Base-by-base conservation (phyloP, 106 monocot species). In the Platanthera guangdongensis region DNA sequence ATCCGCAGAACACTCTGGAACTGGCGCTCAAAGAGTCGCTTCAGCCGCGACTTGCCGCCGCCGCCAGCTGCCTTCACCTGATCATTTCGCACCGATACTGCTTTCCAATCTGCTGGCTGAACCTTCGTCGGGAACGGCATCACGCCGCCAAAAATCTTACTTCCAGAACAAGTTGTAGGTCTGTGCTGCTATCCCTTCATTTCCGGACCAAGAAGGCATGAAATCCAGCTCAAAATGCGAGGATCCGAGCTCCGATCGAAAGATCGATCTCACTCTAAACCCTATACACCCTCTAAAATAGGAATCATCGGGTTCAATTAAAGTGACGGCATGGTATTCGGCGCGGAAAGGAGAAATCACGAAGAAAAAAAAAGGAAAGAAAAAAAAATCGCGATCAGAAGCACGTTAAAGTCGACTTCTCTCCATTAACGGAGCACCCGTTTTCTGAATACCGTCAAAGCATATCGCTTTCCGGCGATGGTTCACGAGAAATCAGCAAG, bases 11-110 rank as follows among this genome's bases (percentile, higher is more conserved):
- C 76, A 39, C 63, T 72, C 79, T 82, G 80, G 54, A 88, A 79
- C 71, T 84, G 86, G 57, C 86, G 74, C 83, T 85, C 93, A 74
- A 94, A 88, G 51, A 94, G 83, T 67, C 88, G 80, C 85, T 88
- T 94, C 75, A 94, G 76, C 60, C 90, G 85, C 46, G 87, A 85
- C 57, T 83, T 87, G 7, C 77, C 16, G 28, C 62, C 57, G 28
- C 62, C 57, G 1, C 68, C 18, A 15, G 71, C 0, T 18, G 62
- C 55, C 47, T 80, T 77, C 2, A 70, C 65, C 50, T 72, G 79
- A 64, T 85, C 85, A 75, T 50, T 52, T 49, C 50, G 62, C 71
- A 65, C 63, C 50, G 68, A 60, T 16, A 12, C 32, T 52, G 28
- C 77, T 15, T 60, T 53, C 45, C 68, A 49, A 47, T 87, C 89